A percentile compares a stretch with the other conserved stretches of the same genome.
These are phyloP conservation scores for Phyllosticta paracitricarpa DNA, from an alignment of 2,329 filamentous ascomycete species.

Conservation along the genomic window DNA sequence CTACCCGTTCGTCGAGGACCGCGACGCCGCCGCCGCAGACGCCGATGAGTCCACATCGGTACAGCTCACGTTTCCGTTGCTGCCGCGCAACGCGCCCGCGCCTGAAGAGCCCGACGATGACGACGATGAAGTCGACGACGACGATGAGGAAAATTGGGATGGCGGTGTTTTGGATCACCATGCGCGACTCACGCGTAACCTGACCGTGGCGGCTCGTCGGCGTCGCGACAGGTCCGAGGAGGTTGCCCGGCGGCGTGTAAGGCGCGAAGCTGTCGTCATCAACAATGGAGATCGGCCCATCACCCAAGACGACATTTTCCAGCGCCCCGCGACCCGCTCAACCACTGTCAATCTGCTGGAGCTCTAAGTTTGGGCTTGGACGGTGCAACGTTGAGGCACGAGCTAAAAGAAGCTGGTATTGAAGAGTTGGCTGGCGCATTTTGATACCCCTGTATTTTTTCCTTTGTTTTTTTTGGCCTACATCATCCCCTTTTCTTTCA, in stretches of 20 bases:
- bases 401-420: no score
- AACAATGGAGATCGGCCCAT: constrained; percentile 75
- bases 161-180: not conserved
- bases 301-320: constrained; percentile 67
- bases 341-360: no score
- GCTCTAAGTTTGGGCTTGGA: no score
- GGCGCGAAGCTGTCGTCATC: constrained; percentile 82
- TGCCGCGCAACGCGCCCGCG: constrained; percentile 1
- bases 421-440: no score
- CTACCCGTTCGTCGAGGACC: not conserved
- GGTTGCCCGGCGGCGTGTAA: constrained; percentile 60
- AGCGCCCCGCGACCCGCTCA: constrained; percentile 26
- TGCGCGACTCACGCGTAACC: constrained; percentile 13
- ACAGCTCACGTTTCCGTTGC: constrained; percentile 7
- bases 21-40: not conserved
- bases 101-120: constrained; percentile 3
- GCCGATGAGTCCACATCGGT: not conserved
- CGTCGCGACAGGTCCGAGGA: constrained; percentile 51
- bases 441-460: no score
- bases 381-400: no score
- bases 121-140: not conserved
- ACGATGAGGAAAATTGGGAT: not conserved
- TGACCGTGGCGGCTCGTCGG: constrained; percentile 26
- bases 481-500: no score
- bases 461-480: no score